Conservation (phyloP, 108 stramenopile genomes). For the Cyclotella distinguenda region DNA sequence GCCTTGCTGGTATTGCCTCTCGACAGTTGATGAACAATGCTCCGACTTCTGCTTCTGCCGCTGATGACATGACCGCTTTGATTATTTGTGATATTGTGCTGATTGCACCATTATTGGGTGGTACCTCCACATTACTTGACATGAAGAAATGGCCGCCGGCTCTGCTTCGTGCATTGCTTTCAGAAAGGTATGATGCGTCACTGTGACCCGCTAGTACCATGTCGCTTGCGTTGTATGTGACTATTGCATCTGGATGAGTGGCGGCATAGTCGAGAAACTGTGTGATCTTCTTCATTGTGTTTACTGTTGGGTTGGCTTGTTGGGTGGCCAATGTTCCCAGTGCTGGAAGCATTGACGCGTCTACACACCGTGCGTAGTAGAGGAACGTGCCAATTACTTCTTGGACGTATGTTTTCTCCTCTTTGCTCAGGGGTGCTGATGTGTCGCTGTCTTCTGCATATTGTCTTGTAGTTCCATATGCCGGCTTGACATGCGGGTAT, state of each 20-base stretch:
- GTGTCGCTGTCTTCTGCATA: conserved; percentile 6
- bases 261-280: conserved; percentile 50
- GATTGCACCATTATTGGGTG: conserved; percentile 34
- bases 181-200: conserved; percentile 7
- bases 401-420: conserved; percentile 1
- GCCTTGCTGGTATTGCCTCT: conserved; percentile 15
- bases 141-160: conserved; percentile 40
- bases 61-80: conserved; percentile 26
- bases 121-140: not conserved
- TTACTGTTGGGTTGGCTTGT: not conserved
- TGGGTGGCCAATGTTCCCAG: conserved; percentile 28
- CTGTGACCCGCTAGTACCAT: no score
- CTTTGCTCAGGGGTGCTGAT: conserved; percentile 27
- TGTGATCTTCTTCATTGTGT: conserved; percentile 12
- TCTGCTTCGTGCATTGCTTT: conserved; percentile 37
- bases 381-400: conserved; percentile 44
- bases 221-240: conserved; percentile 39
- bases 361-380: conserved; percentile 48
- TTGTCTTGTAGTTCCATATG: conserved; percentile 46
- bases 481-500: conserved; percentile 8
- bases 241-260: conserved; percentile 42
- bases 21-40: conserved; percentile 39
- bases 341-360: conserved; percentile 39
- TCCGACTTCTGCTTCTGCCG: conserved; percentile 50
- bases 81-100: conserved; percentile 17